Percentiles rank a stretch among this genome's conserved stretches.
Conservation (phyloP, 768 basidiomycete species). For the Auricularia sp. region DNA sequence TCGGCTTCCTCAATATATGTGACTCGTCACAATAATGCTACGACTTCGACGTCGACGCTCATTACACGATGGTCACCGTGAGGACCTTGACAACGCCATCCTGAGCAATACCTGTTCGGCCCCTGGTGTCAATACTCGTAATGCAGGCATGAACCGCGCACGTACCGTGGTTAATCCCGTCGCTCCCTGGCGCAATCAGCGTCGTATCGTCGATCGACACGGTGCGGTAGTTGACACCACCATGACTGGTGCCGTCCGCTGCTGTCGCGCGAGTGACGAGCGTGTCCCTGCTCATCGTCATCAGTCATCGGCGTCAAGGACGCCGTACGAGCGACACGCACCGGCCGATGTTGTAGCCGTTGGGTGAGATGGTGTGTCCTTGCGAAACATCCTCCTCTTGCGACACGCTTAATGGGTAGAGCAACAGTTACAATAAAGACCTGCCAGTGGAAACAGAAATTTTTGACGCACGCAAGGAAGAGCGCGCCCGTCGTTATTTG, state of each 20-base stretch:
- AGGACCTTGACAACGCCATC: constrained; percentile 48
- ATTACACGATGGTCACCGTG: constrained; percentile 37
- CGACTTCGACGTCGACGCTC: no score
- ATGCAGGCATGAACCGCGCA: not conserved
- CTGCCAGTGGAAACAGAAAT: not conserved
- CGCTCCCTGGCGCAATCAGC: constrained; percentile 40
- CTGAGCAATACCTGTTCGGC: constrained; percentile 39
- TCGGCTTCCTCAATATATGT: no score
- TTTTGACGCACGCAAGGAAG: constrained; percentile 44
- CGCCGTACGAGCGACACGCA: constrained; percentile 10
- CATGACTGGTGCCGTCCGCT: constrained; percentile 27
- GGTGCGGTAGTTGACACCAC: constrained; percentile 38
- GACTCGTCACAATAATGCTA: no score
- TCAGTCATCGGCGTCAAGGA: not conserved
- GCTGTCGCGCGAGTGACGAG: constrained; percentile 26
- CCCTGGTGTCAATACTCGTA: not conserved
- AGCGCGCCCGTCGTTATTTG: constrained; percentile 24
- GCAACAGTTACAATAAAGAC: not conserved
- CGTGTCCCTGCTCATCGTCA: constrained; percentile 19
- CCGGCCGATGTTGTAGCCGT: constrained; percentile 44
- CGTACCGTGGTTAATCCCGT: constrained; percentile 47
- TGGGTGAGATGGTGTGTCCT: constrained; percentile 31
- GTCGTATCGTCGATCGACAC: constrained; percentile 38
- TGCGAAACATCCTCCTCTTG: constrained; percentile 32
- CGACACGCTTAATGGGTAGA: constrained; percentile 28